Conservation (phyloP, 2,329 filamentous ascomycete species). For the Nemania sp. region DNA sequence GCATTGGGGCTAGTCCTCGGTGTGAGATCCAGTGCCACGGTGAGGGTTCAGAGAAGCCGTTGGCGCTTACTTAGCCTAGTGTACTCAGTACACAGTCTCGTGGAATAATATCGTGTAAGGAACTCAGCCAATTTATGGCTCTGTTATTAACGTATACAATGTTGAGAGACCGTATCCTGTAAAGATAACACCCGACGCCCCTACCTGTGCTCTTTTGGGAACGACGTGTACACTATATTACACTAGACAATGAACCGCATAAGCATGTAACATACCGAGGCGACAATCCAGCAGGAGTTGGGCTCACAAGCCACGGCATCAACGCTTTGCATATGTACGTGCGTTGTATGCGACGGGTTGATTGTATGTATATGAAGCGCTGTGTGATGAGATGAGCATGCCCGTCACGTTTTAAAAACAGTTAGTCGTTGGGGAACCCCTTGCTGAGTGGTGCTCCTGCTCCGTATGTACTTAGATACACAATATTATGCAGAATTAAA, state of each 20-base stretch:
- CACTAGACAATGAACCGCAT: constrained; percentile 21
- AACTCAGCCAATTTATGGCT: neutral
- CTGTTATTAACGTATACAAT: neutral
- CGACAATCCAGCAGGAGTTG: constrained; percentile 30
- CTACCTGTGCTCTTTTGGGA: constrained; percentile 12
- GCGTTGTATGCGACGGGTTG: constrained; percentile 24
- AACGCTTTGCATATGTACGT: constrained; percentile 34
- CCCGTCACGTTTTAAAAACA: constrained; percentile 15
- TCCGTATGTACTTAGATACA: neutral
- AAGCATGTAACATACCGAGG: constrained; percentile 18
- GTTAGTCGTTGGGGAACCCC: constrained; percentile 8
- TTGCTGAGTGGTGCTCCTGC: neutral
- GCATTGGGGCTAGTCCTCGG: constrained; percentile 13
- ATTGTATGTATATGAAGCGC: too few relatives aligned
- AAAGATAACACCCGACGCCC: neutral
- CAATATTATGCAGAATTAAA: too few relatives aligned
- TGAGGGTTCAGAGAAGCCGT: constrained; percentile 16
- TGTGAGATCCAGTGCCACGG: constrained; percentile 25
- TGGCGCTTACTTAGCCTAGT: constrained; percentile 3
- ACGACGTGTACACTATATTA: too few relatives aligned
- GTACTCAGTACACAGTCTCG: neutral
- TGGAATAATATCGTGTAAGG: neutral
- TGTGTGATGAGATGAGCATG: constrained; percentile 22
- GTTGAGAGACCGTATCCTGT: neutral
- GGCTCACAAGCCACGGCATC: constrained; percentile 36